These are phyloP conservation scores for Mycena indigotica DNA, from an alignment of 768 basidiomycete genomes.

Conservation along the genomic window DNA sequence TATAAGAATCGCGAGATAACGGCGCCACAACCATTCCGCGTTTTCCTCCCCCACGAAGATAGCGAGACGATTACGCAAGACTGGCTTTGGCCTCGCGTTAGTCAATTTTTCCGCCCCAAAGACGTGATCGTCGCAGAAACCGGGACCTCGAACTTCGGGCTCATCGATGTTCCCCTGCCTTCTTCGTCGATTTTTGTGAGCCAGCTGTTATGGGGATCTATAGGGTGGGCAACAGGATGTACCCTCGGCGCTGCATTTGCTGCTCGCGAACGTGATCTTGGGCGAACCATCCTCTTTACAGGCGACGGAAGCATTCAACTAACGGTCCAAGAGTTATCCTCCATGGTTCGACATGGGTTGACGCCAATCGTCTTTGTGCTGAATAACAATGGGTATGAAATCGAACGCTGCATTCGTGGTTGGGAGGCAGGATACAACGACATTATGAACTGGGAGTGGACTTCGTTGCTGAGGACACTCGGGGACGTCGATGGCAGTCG, in stretches of 20 bases:
- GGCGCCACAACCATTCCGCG: constrained; percentile 45
- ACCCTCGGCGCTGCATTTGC: constrained; percentile 81
- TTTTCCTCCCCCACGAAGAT: constrained; percentile 51
- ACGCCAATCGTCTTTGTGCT: constrained; percentile 84
- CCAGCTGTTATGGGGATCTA: constrained; percentile 89
- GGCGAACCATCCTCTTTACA: constrained; percentile 78
- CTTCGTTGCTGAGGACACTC: constrained; percentile 57
- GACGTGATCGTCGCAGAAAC: constrained; percentile 90
- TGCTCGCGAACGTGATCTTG: constrained; percentile 59
- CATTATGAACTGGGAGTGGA: constrained; percentile 79
- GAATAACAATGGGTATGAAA: constrained; percentile 83
- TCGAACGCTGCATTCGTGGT: constrained; percentile 61
- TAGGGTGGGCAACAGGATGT: constrained; percentile 72
- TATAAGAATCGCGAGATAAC: constrained; percentile 40
- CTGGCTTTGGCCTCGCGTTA: constrained; percentile 83
- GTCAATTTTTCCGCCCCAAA: constrained; percentile 65
- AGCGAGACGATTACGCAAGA: constrained; percentile 65
- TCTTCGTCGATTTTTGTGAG: constrained; percentile 49
- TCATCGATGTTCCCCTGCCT: constrained; percentile 80
- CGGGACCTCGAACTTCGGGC: constrained; percentile 84
- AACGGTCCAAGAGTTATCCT: constrained; percentile 80
- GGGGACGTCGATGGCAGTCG: constrained; percentile 51
- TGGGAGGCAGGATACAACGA: constrained; percentile 74
- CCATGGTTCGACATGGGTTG: constrained; percentile 73
- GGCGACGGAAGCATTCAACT: constrained; percentile 84